These are phyloP conservation scores for Penicilliopsis zonata DNA, from an alignment of 495 filamentous ascomycete species.

Conservation along the genomic window DNA sequence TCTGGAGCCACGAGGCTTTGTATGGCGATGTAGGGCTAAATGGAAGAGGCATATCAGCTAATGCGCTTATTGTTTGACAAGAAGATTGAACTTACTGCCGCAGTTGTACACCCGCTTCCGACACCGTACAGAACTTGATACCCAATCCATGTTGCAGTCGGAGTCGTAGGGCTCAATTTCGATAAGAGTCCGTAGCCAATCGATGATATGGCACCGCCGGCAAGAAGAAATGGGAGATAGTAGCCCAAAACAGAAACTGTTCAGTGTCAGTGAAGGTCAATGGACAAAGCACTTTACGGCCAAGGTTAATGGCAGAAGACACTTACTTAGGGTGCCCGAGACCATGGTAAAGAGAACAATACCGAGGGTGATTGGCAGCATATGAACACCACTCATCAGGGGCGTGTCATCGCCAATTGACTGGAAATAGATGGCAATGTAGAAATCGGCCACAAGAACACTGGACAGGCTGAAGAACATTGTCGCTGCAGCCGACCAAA, in stretches of 20 bases:
- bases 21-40: constrained; percentile 43
- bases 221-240: constrained; percentile 52
- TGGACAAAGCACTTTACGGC: too few relatives aligned
- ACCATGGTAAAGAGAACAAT: constrained; percentile 40
- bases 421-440: constrained; percentile 71
- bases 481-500: constrained; percentile 34
- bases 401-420: constrained; percentile 50
- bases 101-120: too few relatives aligned
- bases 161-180: constrained; percentile 39
- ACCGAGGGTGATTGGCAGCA: constrained; percentile 53
- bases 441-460: constrained; percentile 38
- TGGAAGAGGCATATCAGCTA: neutral
- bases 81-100: too few relatives aligned
- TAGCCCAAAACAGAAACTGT: constrained; percentile 46
- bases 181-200: constrained; percentile 55
- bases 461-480: constrained; percentile 36
- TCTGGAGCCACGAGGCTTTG: constrained; percentile 45
- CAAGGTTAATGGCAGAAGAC: too few relatives aligned
- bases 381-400: constrained; percentile 52
- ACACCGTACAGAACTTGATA: constrained; percentile 53
- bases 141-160: constrained; percentile 48
- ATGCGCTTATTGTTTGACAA: too few relatives aligned
- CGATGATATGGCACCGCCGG: constrained; percentile 35
- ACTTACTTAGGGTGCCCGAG: constrained; percentile 29
- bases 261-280: neutral